Evolutionary conservation across 208 protist species (phyloP), one percentile per base, ranked within the genome.

Genomic region (Leishmania amazonensis): DNA sequence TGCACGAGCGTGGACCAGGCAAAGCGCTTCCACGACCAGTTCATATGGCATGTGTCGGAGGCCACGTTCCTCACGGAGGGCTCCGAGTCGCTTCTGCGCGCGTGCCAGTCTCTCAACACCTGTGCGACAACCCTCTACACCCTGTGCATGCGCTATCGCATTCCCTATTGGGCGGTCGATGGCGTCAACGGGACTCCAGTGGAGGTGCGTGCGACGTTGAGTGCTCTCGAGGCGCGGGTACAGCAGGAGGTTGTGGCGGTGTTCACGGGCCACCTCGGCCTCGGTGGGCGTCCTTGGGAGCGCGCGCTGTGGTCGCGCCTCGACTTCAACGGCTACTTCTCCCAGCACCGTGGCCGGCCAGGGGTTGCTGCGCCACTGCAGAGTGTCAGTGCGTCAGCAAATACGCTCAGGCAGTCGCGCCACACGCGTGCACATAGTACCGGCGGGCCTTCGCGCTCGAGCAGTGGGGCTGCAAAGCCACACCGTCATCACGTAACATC

Each of bases 281-380:
- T 85, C 21, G 87, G 88, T 49, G 88, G 83, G n/a, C 83, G 88
- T n/a, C 75, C 80, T 45, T 88, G 83, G 76, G 89, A 94, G 84
- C 87, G 90, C 17, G 91, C 92, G 40, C 80, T 97, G 73, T 97
- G 94, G 94, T 86, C 88, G 35, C 81, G 94, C 17, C 80, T 97
- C 15, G 91, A 97, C 78, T 96, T 97, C 81, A 97, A 91, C 83
- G 83, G 89, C 19, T 95, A 83, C 86, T 91, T 95, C 87, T 78
- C 83, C n/a, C 80, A 76, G 70, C 71, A 82, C 64, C 80, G 77
- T 64, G 51, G 71, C 4, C 47, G 72, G 3, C 54, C 65, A 15
- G 28, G 60, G 31, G 28, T 75, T 35, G 77, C 77, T 21, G 54
- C 60, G 42, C 11, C 38, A 74, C 38, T 85, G 53, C 62, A 40